Percentiles rank a stretch among this genome's conserved stretches.
Conservation (phyloP, 2,329 filamentous ascomycete genomes). For the Metarhizium anisopliae region DNA sequence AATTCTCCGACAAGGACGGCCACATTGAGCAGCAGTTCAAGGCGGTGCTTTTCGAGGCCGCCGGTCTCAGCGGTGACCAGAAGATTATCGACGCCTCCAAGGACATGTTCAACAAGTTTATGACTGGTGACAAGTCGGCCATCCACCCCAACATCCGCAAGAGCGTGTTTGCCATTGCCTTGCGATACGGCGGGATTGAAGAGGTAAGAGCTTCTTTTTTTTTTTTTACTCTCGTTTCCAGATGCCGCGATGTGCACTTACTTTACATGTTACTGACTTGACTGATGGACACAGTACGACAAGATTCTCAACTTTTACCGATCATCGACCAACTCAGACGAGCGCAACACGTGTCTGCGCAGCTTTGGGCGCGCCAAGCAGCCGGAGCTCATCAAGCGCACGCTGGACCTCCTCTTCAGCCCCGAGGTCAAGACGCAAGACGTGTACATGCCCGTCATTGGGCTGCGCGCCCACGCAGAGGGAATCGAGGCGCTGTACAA, state of each 20-base stretch:
- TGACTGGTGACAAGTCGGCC: constrained; percentile 66
- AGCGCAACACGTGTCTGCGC: constrained; percentile 86
- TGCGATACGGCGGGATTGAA: constrained; percentile 76
- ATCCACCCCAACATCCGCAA: constrained; percentile 87
- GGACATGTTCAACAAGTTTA: constrained; percentile 84
- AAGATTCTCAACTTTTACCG: constrained; percentile 67
- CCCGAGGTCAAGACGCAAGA: constrained; percentile 90
- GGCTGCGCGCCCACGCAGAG: constrained; percentile 65
- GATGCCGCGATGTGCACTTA: no score
- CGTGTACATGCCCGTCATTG: constrained; percentile 78
- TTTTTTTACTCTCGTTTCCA: no score
- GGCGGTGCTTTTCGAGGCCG: constrained; percentile 75
- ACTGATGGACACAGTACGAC: constrained; percentile 50
- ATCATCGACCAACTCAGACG: constrained; percentile 60
- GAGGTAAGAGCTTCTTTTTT: constrained; percentile 42
- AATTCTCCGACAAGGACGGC: constrained; percentile 73
- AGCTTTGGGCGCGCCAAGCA: constrained; percentile 70
- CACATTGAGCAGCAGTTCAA: constrained; percentile 95
- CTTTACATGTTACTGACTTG: background rate
- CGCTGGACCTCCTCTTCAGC: constrained; percentile 64
- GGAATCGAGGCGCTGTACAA: constrained; percentile 73
- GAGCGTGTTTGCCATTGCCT: constrained; percentile 75
- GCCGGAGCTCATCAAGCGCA: constrained; percentile 72
- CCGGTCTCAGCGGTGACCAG: constrained; percentile 73
- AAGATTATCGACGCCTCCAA: constrained; percentile 70